Base-by-base conservation (phyloP, 176 grass and related monocot genomes). In the Triticum timopheevii region DNA sequence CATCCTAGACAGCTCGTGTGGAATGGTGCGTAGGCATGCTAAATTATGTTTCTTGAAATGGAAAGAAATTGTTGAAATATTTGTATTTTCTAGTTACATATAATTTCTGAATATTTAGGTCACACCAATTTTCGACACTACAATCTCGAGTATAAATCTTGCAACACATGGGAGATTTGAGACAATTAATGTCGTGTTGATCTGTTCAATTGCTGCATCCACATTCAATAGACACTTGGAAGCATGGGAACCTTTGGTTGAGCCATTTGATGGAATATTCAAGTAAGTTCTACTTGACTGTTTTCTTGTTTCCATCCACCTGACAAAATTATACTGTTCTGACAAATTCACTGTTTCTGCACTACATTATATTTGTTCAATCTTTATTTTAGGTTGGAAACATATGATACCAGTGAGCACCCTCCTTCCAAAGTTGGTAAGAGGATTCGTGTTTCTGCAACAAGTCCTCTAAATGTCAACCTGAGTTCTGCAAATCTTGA, bases 241-340 rank as follows among this genome's bases (percentile, higher is more conserved):
- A 91, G 82, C 96, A 87, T 98, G 96, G 96, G 96, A 98, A 77
- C 96, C 96, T 70, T 90, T 98, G 84, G 69, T 98, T 87, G 96
- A 98, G 88, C 96, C 96, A 86, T 98, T 96, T 91, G 96, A 98
- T 93, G 93, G 92, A 19, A 96, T 98, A 90, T 98, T 98, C 80
- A 98, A 98, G 96, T 98, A 94, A 88, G n/a, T 72, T 72, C 3
- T 78, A 38, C 19, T 73, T 73, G 33, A 62, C 86, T 35, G 4
- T 82, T 33, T 30, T 35, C 28, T 78, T 78, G 10, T 69, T 61
- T 90, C 22, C 69, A 61, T 76, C 15, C 67, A 59, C 34, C 63
- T 36, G 39, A 31, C 33, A 68, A 75, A 24, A 35, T 62, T 50
- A 17, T 71, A 15, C 38, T 78, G 16, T 76, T 68, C 34, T 67